Evolutionary conservation across 345 rosid genomes (phyloP), one percentile per base, ranked within the genome.

Genomic region (Diplotaxis tenuifolia): DNA sequence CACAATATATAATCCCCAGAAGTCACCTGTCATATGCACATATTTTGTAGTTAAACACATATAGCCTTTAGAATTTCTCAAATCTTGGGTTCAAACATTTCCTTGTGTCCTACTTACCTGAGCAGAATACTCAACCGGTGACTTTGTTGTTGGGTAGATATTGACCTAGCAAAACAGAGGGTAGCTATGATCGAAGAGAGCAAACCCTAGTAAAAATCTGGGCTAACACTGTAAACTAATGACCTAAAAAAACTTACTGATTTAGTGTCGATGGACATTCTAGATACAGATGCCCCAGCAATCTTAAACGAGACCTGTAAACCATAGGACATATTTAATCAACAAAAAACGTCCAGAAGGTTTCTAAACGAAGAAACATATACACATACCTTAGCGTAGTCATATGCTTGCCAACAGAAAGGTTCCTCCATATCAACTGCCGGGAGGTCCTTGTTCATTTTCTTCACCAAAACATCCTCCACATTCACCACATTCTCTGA

Each of bases 351-450:
- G 23, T 18, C 62, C 62, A 23, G 5, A 53, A 75, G 6, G 8
- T 23, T 57, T 49, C 47, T 14, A 52, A 75, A 34, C 58, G 63
- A 49, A 25, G 62, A 20, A 20, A 20, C 68, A 36, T 31, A 40
- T 12, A 6, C 54, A 7, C 62, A 72, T 83, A 88, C 89, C 82
- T 92, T 95, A 18, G 99, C 97, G 75, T 87, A 92, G 79, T 83
- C 83, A 83, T 92, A 95, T 21, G 97, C 97, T 65, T 86, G 92
- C 96, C 99, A 95, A 77, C 92, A 89, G 75, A 89, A 92, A 2
- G 99, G 96, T 83, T 95, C 97, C 82, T 95, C 96, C 64, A 89
- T 84, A 69, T 89, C 97, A 74, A 75, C 91, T 8, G 93, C 85
- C 63, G 92, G 93, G 77, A 95, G 97, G 79, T 84, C 84, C 80